phyloP scores from a whole-genome alignment of 1,139 yeast species.

The Pichia sp. region DNA sequence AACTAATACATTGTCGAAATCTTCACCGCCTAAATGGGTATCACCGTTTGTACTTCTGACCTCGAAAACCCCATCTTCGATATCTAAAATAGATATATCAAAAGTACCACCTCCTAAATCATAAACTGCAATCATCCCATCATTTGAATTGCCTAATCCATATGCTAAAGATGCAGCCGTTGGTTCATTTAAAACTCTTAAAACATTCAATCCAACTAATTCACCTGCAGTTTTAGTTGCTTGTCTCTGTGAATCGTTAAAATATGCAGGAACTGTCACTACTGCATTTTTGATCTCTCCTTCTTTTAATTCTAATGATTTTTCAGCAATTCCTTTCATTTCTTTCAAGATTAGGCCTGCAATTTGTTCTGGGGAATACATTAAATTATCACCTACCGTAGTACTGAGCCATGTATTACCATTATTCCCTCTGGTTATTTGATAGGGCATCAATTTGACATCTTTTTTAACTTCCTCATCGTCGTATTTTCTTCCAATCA shows the following conservation, averaged over 20 bases:
- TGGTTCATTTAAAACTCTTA: conserved; percentile 71
- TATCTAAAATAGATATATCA: conserved; percentile 71
- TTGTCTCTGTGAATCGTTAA: conserved; percentile 70
- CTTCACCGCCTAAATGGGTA: conserved; percentile 81
- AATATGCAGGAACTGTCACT: conserved; percentile 75
- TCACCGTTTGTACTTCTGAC: conserved; percentile 80
- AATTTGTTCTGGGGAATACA: conserved; percentile 48
- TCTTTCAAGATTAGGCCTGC: conserved; percentile 43
- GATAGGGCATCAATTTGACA: conserved; percentile 44
- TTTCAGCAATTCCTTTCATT: conserved; percentile 52
- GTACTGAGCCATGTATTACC: conserved; percentile 61
- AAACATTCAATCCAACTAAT: conserved; percentile 55
- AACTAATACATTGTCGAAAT: conserved; percentile 59
- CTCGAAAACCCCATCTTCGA: conserved; percentile 76
- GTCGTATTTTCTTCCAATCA: conserved; percentile 57
- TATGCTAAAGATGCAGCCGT: conserved; percentile 80
- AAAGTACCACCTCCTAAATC: conserved; percentile 84
- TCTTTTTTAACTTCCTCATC: conserved; percentile 64
- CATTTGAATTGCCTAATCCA: conserved; percentile 51
- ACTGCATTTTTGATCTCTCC: conserved; percentile 49
- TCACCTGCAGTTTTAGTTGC: conserved; percentile 71
- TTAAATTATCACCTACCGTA: conserved; percentile 16
- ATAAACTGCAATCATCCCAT: conserved; percentile 67
- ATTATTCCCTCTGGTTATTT: conserved; percentile 41
- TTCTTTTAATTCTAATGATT: conserved; percentile 26